Base-by-base conservation (phyloP, 2,329 filamentous ascomycete species). In the Trichoderma asperellum region DNA sequence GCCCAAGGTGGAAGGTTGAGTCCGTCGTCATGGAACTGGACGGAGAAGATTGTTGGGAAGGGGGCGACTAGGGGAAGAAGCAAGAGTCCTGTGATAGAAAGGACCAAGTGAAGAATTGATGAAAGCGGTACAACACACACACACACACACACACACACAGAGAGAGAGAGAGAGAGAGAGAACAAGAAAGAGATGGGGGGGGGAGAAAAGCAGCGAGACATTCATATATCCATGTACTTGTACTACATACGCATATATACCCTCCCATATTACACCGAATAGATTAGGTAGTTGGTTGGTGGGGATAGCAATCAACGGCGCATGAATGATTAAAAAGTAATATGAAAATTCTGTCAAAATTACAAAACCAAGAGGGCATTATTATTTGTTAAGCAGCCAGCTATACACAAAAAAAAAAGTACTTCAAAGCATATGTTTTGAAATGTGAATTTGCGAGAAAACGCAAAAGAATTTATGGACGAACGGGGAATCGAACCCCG, bases 31-130 rank as follows among this genome's bases (percentile, higher is more conserved):
- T 87, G 84, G 84, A 86, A 82, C 73, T 87, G 84, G 85, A 83
- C 84, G 6, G 84, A 87, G 77, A 85, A 84, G 76, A 86, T 87
- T 77, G 84, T 83, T 16, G 84, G 84, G 21, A 84, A 80, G 73
- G 77, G 79, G 37, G 73, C 71, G 2, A 47, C 53, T 27, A 63
- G 69, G 6, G 40, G 55, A 4, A 59, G 55, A 40, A 67, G 63
- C 63, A 77, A 76, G 74, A 80, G 76, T 68, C 77, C 75, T 21
- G 57, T 27, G 35, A 49, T 18, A 10, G 37, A 53, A 56, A 47
- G 43, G 34, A 37, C 43, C 24, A 14, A 52, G 5, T 68, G 24
- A 61, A 10, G 32, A 58, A 49, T 24, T 49, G 11, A 49, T 21
- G 47, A 8, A 12, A 49, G n/a, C 5, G 47, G 18, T 2, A 24